These are phyloP conservation scores for Penicillium sp. DNA, from an alignment of 2,329 filamentous ascomycete genomes.

Conservation along the genomic window DNA sequence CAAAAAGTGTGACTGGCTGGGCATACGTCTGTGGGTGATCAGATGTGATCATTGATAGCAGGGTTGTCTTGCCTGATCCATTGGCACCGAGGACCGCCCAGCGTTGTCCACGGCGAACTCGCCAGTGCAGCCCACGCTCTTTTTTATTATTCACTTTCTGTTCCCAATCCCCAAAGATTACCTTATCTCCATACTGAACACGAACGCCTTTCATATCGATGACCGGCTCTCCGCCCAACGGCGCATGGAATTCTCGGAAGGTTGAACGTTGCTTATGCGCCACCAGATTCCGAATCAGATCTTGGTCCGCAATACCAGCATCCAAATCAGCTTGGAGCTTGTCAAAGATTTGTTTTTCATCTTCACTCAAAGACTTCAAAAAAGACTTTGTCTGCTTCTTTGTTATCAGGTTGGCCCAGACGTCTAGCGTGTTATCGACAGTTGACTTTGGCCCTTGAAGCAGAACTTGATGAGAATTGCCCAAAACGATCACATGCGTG, in stretches of 20 bases:
- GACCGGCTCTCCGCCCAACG: slow-evolving; percentile 61
- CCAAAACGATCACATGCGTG: slow-evolving; percentile 74
- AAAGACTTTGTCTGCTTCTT: neutral
- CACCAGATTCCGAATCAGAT: slow-evolving; percentile 27
- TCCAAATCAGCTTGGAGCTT: slow-evolving; percentile 18
- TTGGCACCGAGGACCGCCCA: slow-evolving; percentile 95
- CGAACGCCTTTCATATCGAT: slow-evolving; percentile 85
- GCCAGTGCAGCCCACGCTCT: slow-evolving; percentile 73
- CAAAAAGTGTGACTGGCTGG: slow-evolving; percentile 82
- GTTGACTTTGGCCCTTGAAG: slow-evolving; percentile 64
- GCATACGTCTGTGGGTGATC: slow-evolving; percentile 95
- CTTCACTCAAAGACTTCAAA: neutral
- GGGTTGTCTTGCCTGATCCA: slow-evolving; percentile 90
- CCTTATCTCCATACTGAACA: slow-evolving; percentile 75
- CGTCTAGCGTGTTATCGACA: slow-evolving; percentile 50
- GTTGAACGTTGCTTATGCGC: neutral
- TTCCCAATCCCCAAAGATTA: slow-evolving; percentile 78
- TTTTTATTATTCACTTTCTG: slow-evolving; percentile 54
- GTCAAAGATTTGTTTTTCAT: slow-evolving; percentile 10
- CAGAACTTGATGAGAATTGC: slow-evolving; percentile 64
- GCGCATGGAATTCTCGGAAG: neutral
- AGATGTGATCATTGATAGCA: slow-evolving; percentile 87
- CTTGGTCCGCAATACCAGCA: slow-evolving; percentile 24
- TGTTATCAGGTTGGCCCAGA: slow-evolving; percentile 30
- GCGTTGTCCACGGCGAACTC: slow-evolving; percentile 75